phyloP scores from a whole-genome alignment of 441 rosid genomes.

The Erodium moschatum region DNA sequence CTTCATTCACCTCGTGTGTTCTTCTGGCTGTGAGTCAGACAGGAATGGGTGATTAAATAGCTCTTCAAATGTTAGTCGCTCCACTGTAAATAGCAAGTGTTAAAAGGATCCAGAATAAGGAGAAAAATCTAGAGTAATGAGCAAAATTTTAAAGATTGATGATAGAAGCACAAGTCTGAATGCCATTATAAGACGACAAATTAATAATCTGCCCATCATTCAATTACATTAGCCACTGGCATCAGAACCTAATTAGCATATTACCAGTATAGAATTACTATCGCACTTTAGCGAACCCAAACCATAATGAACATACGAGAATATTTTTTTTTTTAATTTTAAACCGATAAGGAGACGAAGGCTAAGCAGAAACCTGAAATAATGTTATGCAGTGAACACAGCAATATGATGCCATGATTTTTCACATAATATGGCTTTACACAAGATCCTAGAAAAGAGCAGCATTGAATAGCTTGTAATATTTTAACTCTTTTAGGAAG shows the following conservation, averaged over 20 bases:
- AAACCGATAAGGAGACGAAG: not conserved
- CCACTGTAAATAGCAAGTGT: not conserved
- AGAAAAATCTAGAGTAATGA: not conserved
- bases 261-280: not conserved
- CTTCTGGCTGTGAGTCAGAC: conserved; percentile 3
- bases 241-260: not conserved
- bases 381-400: not conserved
- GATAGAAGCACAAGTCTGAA: not conserved
- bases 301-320: not conserved
- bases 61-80: conserved; percentile 8
- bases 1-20: conserved; percentile 36
- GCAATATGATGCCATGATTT: not conserved
- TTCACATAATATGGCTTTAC: not conserved
- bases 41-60: conserved; percentile 6
- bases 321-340: not conserved
- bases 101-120: conserved; percentile 5
- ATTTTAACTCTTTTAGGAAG: not conserved
- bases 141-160: not conserved
- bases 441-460: not conserved
- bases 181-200: not conserved
- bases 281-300: not conserved
- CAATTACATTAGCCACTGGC: too few relatives aligned
- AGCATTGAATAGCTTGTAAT: not conserved
- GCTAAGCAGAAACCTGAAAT: conserved; percentile 1
- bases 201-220: too few relatives aligned